Base-by-base conservation (phyloP, 1,284 basidiomycete species). In the Tilletia caries region DNA sequence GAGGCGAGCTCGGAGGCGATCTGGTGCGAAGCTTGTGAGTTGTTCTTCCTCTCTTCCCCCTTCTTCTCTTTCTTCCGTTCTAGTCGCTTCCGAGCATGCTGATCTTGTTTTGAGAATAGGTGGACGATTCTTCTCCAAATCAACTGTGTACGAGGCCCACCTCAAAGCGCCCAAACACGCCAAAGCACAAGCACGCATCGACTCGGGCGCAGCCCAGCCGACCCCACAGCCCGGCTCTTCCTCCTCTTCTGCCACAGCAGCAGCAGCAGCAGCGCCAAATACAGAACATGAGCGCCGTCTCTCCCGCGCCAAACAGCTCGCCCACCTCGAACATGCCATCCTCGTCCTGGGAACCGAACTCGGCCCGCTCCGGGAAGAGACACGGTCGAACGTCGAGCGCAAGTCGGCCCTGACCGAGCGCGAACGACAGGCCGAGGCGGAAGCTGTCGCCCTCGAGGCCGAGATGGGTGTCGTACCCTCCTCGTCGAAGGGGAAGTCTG, bases 131-230 rank as follows among this genome's bases (percentile, higher is more conserved):
- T 98, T 98, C 84, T 89, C 95, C 15, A 99, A 98, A 84, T 92
- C 97, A 84, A 97, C 95, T 0, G 96, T 98, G 3, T 98, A 95
- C 84, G 93, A 97, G 78, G 95, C 93, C 3, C 96, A 98, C 83
- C 85, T 98, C 64, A 92, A 89, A 10, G 95, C 93, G 34, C 94
- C 93, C 84, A 97, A 94, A 83, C 96, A 98, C 83, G 86, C 92
- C 81, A 98, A 98, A 84, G 91, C 93, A 13, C 87, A 89, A 13
- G 89, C 90, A 66, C 91, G 91, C 76, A 88, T 91, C 76, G 88
- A 88, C 2, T 82, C 85, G 33, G 70, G 70, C 60, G 83, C 87
- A 85, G 86, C 58, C 32, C 27, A 62, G 18, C 32, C 58, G 20
- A 37, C 33, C 18, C 58, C 58, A 2, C 27, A 37, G 18, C 58